Percentiles rank a stretch among this genome's conserved stretches.
Conservation (phyloP, 1,284 basidiomycete genomes). For the Stereum hirsutum region DNA sequence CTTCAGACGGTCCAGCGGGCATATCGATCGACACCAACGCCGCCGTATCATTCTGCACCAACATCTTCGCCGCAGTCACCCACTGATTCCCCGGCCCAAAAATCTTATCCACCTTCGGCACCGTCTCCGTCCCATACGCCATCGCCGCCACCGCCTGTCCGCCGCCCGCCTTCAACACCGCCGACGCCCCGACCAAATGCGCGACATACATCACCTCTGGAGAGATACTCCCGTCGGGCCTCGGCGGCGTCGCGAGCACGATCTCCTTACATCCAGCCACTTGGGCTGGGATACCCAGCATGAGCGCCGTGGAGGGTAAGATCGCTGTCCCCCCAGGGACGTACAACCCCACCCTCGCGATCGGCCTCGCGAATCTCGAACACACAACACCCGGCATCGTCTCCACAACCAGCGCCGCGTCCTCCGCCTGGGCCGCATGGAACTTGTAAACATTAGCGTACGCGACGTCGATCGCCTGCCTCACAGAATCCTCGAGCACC, state of each 20-base stretch:
- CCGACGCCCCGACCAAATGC: slow-evolving; percentile 77
- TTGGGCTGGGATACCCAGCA: slow-evolving; percentile 97
- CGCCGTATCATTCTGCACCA: slow-evolving; percentile 98
- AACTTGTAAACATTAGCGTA: slow-evolving; percentile 91
- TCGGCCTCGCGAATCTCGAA: slow-evolving; percentile 88
- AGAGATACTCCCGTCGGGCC: slow-evolving; percentile 83
- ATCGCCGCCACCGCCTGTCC: slow-evolving; percentile 97
- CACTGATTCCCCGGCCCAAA: slow-evolving; percentile 99
- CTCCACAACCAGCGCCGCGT: slow-evolving; percentile 74
- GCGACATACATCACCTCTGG: slow-evolving; percentile 96
- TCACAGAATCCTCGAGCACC: slow-evolving; percentile 55
- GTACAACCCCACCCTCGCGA: slow-evolving; percentile 93
- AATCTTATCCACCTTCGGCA: slow-evolving; percentile 99
- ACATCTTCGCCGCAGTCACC: slow-evolving; percentile 99
- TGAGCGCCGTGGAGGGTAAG: slow-evolving; percentile 93
- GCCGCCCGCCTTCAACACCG: slow-evolving; percentile 89
- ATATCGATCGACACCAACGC: slow-evolving; percentile 97
- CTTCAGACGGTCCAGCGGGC: slow-evolving; percentile 97
- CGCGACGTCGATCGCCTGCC: slow-evolving; percentile 83
- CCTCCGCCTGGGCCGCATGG: slow-evolving; percentile 78
- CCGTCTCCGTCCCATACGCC: slow-evolving; percentile 92
- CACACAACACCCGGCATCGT: slow-evolving; percentile 98
- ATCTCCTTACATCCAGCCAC: slow-evolving; percentile 93
- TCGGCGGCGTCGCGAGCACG: slow-evolving; percentile 92
- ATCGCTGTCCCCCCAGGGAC: slow-evolving; percentile 97